A percentile compares a stretch with the other conserved stretches of the same genome.
These are phyloP conservation scores for Pseudozyma thailandica DNA, from an alignment of 1,284 basidiomycete species.

Conservation along the genomic window DNA sequence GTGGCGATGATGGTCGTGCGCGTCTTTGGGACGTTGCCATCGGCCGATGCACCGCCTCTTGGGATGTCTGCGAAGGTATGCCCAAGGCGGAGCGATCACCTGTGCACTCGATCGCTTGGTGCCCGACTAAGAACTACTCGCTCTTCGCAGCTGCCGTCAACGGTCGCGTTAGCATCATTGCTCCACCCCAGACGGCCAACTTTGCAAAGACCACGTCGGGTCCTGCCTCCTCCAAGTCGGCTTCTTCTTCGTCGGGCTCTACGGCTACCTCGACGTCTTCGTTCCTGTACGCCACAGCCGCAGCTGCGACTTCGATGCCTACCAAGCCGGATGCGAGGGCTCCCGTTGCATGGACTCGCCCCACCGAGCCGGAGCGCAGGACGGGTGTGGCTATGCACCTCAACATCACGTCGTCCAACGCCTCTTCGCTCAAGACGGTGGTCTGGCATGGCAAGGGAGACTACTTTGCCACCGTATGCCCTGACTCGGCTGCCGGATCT, in stretches of 20 bases:
- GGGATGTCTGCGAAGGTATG: conserved; percentile 74
- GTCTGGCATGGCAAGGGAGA: conserved; percentile 95
- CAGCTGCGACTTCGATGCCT: conserved; percentile 44
- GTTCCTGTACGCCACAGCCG: conserved; percentile 57
- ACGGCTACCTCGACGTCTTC: conserved; percentile 50
- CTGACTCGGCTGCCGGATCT: conserved; percentile 73
- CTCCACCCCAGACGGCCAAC: conserved; percentile 73
- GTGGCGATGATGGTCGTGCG: conserved; percentile 88
- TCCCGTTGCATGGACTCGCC: conserved; percentile 72
- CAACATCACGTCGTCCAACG: conserved; percentile 64
- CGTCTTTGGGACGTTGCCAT: conserved; percentile 94
- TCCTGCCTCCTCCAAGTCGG: conserved; percentile 65
- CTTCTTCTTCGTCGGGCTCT: conserved; percentile 57
- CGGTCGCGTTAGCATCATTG: conserved; percentile 79
- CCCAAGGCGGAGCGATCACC: conserved; percentile 64
- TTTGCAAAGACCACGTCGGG: conserved; percentile 70
- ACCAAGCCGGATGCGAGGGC: conserved; percentile 41
- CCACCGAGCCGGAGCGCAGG: conserved; percentile 70
- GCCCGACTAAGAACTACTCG: conserved; percentile 83
- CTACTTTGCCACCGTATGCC: conserved; percentile 86
- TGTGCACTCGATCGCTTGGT: conserved; percentile 91
- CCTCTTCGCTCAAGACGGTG: conserved; percentile 84
- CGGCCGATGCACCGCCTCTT: conserved; percentile 87
- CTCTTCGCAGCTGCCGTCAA: conserved; percentile 78
- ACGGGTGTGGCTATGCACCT: conserved; percentile 70